Base-by-base conservation (phyloP, 306 rosid genomes). In the Oxytropis ochrocephala region DNA sequence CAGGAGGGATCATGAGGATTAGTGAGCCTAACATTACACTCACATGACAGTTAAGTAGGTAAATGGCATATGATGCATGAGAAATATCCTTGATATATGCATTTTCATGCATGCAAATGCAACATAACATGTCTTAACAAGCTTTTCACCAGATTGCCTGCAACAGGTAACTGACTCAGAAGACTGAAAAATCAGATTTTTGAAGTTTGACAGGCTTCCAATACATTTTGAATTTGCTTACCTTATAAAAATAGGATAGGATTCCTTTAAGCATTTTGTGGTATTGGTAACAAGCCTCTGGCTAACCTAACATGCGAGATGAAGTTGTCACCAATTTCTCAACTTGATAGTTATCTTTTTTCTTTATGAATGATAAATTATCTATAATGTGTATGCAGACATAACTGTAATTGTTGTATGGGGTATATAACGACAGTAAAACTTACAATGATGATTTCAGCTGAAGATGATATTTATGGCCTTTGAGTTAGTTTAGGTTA, bases 1-100 rank as follows among this genome's bases (percentile, higher is more conserved):
- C 78, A 49, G 81, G 49, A 13, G 51, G 13, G 32, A 47, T 78
- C 21, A 51, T 80, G 39, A 85, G 83, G 69, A 69, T 75, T n/a
- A 71, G 74, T 5, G 88, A 80, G 49, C 68, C 80, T 54, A 73
- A 79, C 70, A 74, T 63, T 64, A 49, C 63, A 61, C 72, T 68
- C 47, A 55, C 81, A 6, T 79, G 89, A 33, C 87, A 74, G 63
- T 58, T 79, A 59, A 86, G 81, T 63, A 70, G 79, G 85, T 83
- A 79, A 78, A 6, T 52, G 58, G 42, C 7, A 60, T 57, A 13
- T 39, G 71, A 78, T 21, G 52, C 64, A 39, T 53, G 16, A 32
- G 11, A 43, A 47, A 7, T 42, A 50, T 48, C 14, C 30, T 52
- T 33, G 10, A 16, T 27, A 16, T 27, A 27, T 79, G 24, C 38